Evolutionary conservation across 176 grass and related monocot species (phyloP), one percentile per base, ranked within the genome.

Genomic region (Oryza coarctata): DNA sequence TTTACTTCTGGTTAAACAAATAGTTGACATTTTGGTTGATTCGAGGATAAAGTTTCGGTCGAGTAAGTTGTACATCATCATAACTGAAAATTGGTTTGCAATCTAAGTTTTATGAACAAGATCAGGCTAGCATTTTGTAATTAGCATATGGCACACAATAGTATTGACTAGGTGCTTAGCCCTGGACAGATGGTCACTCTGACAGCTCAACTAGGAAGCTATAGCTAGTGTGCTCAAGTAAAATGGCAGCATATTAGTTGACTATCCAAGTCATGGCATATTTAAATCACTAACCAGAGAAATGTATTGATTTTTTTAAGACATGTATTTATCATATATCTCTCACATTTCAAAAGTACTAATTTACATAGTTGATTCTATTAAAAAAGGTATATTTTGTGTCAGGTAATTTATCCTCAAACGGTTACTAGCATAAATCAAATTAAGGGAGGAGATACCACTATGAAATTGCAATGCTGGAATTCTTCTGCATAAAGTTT

Each of bases 181-280:
- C 2, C 3, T 3, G 0, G 14, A 49, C 13, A 43, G 8, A 36
- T 36, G 55, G n/a, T 15, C 9, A n/a, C 10, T 22, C 33, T 38
- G 18, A 25, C 58, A 73, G 5, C 23, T 52, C 6, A 0, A 38
- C 38, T 65, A 23, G 63, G 23, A 79, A 72, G 41, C 2, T 4
- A 47, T 7, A 47, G 14, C 20, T 38, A 72, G 27, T 18, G 30
- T 35, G 23, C 5, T 22, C n/a, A 52, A 39, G 13, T 66, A 33
- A 60, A 60, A 25, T 60, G n/a, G 10, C 23, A 65, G 45, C 71
- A 78, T 78, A 88, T 72, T 88, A 65, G 57, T 52, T 78, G 80
- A 83, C 74, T 23, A 34, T 23, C 13, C 17, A 50, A 18, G 1
- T 40, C 26, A 76, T 39, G 26, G 71, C 47, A 5, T 66, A 49